These are phyloP conservation scores for Tylopilus sp. DNA, from an alignment of 768 basidiomycete genomes.

Conservation along the genomic window DNA sequence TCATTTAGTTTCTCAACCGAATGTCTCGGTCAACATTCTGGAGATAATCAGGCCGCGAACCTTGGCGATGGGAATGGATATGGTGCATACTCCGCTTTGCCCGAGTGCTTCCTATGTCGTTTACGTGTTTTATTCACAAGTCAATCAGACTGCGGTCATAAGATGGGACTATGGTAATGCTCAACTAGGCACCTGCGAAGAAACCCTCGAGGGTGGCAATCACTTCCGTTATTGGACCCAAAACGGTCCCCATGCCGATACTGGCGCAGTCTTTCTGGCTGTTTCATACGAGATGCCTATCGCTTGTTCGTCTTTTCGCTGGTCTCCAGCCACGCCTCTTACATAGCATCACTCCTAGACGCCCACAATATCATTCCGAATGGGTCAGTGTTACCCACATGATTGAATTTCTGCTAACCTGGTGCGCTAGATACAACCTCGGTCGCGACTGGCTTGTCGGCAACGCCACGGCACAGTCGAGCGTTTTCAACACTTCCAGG, in stretches of 20 bases:
- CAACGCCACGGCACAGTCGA: conserved; percentile 60
- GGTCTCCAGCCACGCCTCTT: conserved; percentile 9
- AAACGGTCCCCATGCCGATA: conserved; percentile 59
- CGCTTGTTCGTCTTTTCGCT: conserved; percentile 38
- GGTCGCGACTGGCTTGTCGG: conserved; percentile 87
- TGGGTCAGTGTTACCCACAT: conserved; percentile 42
- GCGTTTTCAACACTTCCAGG: conserved; percentile 21
- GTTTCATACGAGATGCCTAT: conserved; percentile 70
- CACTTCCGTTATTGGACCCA: conserved; percentile 91
- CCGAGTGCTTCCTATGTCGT: background rate
- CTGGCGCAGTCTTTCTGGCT: conserved; percentile 74
- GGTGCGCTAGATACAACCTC: conserved; percentile 57
- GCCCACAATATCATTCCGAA: conserved; percentile 70
- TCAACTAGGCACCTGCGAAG: conserved; percentile 78
- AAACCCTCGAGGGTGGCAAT: conserved; percentile 82
- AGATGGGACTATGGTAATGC: conserved; percentile 83
- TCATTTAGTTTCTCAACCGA: conserved; percentile 72
- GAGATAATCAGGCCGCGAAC: conserved; percentile 64
- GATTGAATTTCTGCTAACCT: background rate
- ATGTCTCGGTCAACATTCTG: conserved; percentile 81
- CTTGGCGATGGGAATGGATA: conserved; percentile 81
- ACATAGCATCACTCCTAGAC: conserved; percentile 29
- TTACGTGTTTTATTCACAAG: conserved; percentile 33
- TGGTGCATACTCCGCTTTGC: conserved; percentile 41
- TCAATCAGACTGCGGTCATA: conserved; percentile 80